Base-by-base conservation (phyloP, 441 rosid species). In the Croton setiger region DNA sequence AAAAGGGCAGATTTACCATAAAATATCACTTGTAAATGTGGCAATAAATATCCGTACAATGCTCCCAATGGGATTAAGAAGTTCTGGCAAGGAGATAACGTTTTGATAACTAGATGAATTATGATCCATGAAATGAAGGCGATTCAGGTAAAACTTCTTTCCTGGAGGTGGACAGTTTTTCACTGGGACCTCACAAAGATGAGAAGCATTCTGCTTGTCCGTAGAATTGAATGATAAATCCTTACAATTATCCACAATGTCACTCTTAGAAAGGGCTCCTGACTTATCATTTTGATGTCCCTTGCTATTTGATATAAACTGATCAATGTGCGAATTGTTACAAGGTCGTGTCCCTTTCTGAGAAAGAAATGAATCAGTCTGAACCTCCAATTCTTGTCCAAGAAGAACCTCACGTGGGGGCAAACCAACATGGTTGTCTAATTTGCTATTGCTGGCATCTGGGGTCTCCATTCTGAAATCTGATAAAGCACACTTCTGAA, bases 1-100 rank as follows among this genome's bases (percentile, higher is more conserved):
- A 56, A 41, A 48, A 59, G 43, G 47, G 43, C 15, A 10, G 53
- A 70, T 78, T 60, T 83, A 90, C 98, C 97, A 91, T 75, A 64
- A 71, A 69, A 91, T 77, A 79, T 94, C 98, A 63, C 90, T 84
- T 2, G 97, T 94, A 79, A 94, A 94, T 43, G 98, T 91, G 6
- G 98, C 97, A 79, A 88, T 76, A 76, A 94, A 91, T 41, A 94
- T 85, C 63, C 75, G 78, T 13, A 74, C 75, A 75, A 94, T 85
- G 79, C 73, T 87, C 56, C 85, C 84, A 65, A 88, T 77, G 59
- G 96, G 97, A 76, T 83, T 61, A 62, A 94, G 84, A 83, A 94
- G 96, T 75, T 89, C 97, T 36, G 82, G 85, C 76, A 94, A 81
- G 54, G 97, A 89, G 77, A 90, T 76, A 69, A 71, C 78, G 61